Evolutionary conservation across 2,329 filamentous ascomycete genomes (phyloP), one percentile per base, ranked within the genome.

Genomic region (Xylaria hypoxylon): DNA sequence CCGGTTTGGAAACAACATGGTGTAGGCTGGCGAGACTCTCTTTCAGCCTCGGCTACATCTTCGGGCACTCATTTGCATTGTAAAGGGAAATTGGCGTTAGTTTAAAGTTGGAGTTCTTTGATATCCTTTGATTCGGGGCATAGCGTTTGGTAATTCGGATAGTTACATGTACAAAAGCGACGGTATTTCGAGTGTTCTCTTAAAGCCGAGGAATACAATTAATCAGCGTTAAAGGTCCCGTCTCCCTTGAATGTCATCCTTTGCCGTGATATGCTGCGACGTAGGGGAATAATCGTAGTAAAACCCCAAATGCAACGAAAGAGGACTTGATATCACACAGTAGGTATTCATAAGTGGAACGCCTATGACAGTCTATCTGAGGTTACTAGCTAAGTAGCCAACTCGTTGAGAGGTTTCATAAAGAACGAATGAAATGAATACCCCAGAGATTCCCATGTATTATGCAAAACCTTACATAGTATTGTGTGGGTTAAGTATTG

Each of bases 1-100:
- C 50, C 81, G 82, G 26, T 86, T 87, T 72, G 68, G 61, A 5
- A 64, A 55, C 22, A 62, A 11, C 10, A 67, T 66, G 68, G 59
- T 70, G 15, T 70, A 68, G 47, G 45, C 33, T 17, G 26, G 35
- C 44, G 42, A 64, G 38, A 22, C 13, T 3, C 7, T 31, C 2
- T 2, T 11, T 31, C 19, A n/a, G 10, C 13, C 24, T 5, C 22
- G 47, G 19, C 51, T 24, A 35, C 51, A n/a, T n/a, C 17, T 63
- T 42, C n/a, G 17, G 26, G 3, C 10, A 51, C 57, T 47, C 38
- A 67, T 35, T 53, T 61, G 64, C 64, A 67, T 69, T 22, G 44
- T 55, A 47, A 31, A 38, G 28, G 57, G 38, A 7, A 28, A 57
- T 35, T 8, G 67, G 67, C 67, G 67, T 69, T 64, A 11, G 35